Conservation (phyloP, 2,329 filamentous ascomycete genomes). For the Aplosporella prunicola region DNA sequence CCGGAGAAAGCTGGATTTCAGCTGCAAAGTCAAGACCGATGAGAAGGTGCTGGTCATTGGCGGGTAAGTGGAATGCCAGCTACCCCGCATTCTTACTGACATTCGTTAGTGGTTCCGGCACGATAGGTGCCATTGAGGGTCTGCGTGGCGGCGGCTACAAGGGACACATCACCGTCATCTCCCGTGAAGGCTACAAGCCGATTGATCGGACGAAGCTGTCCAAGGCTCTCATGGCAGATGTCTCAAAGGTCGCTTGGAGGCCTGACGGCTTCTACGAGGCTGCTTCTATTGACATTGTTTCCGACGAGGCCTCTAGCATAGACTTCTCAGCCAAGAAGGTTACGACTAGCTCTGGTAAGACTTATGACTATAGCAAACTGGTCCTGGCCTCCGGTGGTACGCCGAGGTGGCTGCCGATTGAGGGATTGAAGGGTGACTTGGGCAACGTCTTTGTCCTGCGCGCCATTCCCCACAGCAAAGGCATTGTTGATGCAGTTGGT, state of each 20-base stretch:
- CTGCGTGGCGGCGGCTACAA: constrained; percentile 73
- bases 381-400: constrained; percentile 82
- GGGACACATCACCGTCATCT: constrained; percentile 73
- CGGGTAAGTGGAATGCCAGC: constrained; percentile 37
- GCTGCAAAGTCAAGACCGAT: constrained; percentile 50
- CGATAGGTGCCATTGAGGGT: constrained; percentile 71
- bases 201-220: constrained; percentile 94
- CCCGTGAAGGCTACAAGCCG: constrained; percentile 73
- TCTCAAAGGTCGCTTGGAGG: constrained; percentile 67
- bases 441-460: constrained; percentile 81
- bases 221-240: constrained; percentile 79
- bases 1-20: constrained; percentile 62
- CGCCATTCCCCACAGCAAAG: constrained; percentile 64
- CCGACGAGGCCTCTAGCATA: constrained; percentile 58
- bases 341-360: constrained; percentile 61
- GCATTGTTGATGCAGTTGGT: constrained; percentile 70
- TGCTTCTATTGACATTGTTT: constrained; percentile 47
- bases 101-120: constrained; percentile 59
- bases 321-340: constrained; percentile 69
- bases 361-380: constrained; percentile 74
- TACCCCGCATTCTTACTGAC: not conserved
- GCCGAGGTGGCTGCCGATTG: constrained; percentile 64
- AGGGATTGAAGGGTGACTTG: constrained; percentile 72
- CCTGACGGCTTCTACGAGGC: constrained; percentile 67
- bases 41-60: constrained; percentile 77